Conservation (phyloP, 2,329 filamentous ascomycete genomes). For the Anthostomella pinea region DNA sequence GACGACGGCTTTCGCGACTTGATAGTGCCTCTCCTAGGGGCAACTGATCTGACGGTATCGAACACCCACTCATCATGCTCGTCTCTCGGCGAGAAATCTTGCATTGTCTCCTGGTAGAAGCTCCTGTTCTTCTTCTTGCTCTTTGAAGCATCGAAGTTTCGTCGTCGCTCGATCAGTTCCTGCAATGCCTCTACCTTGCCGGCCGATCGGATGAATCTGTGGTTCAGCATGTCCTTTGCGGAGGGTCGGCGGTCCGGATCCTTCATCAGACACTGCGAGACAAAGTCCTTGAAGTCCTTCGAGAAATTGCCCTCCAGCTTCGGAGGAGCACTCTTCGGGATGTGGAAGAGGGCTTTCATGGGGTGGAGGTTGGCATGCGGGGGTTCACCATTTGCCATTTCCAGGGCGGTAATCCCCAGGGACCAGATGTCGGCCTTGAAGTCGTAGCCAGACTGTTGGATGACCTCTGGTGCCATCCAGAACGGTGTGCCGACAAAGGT, state of each 20-base stretch:
- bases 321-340: constrained; percentile 84
- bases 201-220: constrained; percentile 82
- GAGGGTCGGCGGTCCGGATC: constrained; percentile 81
- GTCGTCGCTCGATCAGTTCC: constrained; percentile 79
- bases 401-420: constrained; percentile 85
- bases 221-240: constrained; percentile 81
- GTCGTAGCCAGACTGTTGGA: constrained; percentile 78
- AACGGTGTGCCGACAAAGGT: constrained; percentile 97
- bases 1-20: constrained; percentile 56
- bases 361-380: constrained; percentile 82
- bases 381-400: constrained; percentile 85
- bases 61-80: constrained; percentile 92
- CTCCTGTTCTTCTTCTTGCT: constrained; percentile 68
- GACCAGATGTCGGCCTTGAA: constrained; percentile 96
- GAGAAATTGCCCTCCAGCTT: constrained; percentile 82
- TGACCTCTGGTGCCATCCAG: constrained; percentile 96
- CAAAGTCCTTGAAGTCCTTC: constrained; percentile 90
- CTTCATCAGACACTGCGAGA: constrained; percentile 86
- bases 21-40: constrained; percentile 52
- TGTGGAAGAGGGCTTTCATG: constrained; percentile 91
- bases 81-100: constrained; percentile 62
- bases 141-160: constrained; percentile 75
- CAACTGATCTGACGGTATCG: constrained; percentile 81
- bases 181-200: constrained; percentile 86
- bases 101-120: constrained; percentile 91